phyloP scores from a whole-genome alignment of 129 eudicot genomes.

The Escallonia rubra region DNA sequence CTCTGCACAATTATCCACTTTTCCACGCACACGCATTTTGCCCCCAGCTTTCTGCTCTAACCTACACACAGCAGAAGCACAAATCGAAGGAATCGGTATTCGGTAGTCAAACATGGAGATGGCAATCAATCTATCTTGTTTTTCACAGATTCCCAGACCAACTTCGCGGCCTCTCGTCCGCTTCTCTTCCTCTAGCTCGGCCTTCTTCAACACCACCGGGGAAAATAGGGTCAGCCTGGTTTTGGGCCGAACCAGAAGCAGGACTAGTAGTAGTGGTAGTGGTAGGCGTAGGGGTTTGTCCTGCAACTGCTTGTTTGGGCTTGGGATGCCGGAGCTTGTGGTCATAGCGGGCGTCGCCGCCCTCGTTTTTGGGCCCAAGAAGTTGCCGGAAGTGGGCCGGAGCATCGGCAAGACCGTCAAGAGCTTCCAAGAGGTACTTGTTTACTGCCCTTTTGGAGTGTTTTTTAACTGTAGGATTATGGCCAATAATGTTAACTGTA shows the following conservation, averaged over 20 bases:
- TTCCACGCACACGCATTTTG: no score
- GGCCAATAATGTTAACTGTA: no score
- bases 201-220: slow-evolving; percentile 22
- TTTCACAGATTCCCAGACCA: neutral
- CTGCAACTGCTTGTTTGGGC: slow-evolving; percentile 78
- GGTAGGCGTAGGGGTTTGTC: slow-evolving; percentile 23
- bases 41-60: no score
- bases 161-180: slow-evolving; percentile 1
- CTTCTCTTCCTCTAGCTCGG: slow-evolving; percentile 29
- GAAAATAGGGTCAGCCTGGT: slow-evolving; percentile 6
- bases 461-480: neutral
- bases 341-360: slow-evolving; percentile 89
- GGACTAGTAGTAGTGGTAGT: slow-evolving; percentile 4
- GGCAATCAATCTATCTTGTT: slow-evolving; percentile 15
- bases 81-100: no score
- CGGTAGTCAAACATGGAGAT: neutral
- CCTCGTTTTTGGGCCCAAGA: slow-evolving; percentile 88
- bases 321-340: slow-evolving; percentile 94
- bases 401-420: slow-evolving; percentile 87
- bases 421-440: slow-evolving; percentile 85
- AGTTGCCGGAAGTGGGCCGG: slow-evolving; percentile 91
- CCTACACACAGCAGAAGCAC: no score
- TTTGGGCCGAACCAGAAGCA: slow-evolving; percentile 14
- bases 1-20: no score
- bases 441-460: neutral